phyloP scores from a whole-genome alignment of 352 stramenopile genomes.

The Globisporangium alternatum region DNA sequence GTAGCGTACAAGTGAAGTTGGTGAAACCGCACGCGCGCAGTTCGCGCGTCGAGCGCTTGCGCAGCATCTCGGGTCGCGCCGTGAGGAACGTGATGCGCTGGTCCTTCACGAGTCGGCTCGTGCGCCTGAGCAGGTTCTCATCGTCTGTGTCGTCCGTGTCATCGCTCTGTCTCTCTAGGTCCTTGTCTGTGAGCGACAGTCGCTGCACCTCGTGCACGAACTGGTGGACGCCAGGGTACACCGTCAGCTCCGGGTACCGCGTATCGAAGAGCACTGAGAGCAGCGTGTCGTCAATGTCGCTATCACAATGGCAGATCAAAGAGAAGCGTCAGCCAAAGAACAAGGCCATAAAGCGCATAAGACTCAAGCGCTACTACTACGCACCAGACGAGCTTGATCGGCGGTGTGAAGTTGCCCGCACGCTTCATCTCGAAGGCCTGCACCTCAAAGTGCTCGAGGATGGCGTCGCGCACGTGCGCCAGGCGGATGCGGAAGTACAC shows the following conservation, averaged over 20 bases:
- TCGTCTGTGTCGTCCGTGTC: constrained; percentile 21
- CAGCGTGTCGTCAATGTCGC: constrained; percentile 84
- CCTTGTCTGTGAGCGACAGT: constrained; percentile 23
- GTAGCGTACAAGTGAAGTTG: constrained; percentile 63
- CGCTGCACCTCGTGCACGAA: constrained; percentile 74
- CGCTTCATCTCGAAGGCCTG: constrained; percentile 34
- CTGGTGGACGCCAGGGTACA: constrained; percentile 82
- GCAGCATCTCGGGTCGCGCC: constrained; percentile 68
- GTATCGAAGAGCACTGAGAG: constrained; percentile 75
- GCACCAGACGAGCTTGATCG: constrained; percentile 71
- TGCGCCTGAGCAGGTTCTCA: constrained; percentile 7
- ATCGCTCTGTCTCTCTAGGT: constrained; percentile 16
- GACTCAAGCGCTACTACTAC: not conserved
- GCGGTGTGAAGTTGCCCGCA: constrained; percentile 34
- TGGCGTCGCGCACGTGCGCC: constrained; percentile 37
- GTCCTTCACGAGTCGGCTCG: constrained; percentile 10
- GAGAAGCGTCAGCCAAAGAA: not conserved
- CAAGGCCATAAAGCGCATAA: constrained; percentile 3
- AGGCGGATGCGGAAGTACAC: constrained; percentile 63
- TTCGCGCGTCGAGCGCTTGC: constrained; percentile 54
- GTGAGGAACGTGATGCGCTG: constrained; percentile 76
- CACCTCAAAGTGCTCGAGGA: constrained; percentile 63
- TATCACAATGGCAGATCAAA: constrained; percentile 12
- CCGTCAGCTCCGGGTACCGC: constrained; percentile 75
- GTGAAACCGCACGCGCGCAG: constrained; percentile 67